These are phyloP conservation scores for Fragilaria crotonensis DNA, from an alignment of 108 stramenopile genomes.

Conservation along the genomic window DNA sequence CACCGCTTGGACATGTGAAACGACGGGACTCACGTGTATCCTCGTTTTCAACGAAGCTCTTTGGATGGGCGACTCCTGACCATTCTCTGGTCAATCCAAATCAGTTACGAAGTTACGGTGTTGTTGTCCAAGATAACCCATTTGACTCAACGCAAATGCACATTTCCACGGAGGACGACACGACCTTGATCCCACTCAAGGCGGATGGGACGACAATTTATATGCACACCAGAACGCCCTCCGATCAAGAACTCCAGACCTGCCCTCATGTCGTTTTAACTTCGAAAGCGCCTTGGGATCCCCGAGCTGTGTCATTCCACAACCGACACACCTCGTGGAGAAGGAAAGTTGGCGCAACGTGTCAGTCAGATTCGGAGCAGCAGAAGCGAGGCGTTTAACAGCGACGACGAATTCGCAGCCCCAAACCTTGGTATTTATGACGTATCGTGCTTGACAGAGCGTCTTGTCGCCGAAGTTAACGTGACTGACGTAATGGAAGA, in stretches of 20 bases:
- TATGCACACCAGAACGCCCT: not conserved
- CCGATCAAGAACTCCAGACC: not conserved
- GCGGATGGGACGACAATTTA: not conserved
- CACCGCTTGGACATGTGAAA: no score
- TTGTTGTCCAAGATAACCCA: conserved; percentile 2
- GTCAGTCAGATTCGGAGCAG: no score
- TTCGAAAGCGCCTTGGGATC: not conserved
- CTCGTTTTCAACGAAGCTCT: conserved; percentile 25
- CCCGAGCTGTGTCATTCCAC: no score
- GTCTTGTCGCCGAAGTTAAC: no score
- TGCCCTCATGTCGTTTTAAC: conserved; percentile 1
- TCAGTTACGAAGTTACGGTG: conserved; percentile 23
- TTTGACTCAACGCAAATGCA: not conserved
- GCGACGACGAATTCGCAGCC: no score
- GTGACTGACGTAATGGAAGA: not conserved
- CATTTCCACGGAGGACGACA: not conserved
- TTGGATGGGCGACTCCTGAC: conserved; percentile 5
- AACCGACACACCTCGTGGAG: no score
- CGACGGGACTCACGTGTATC: conserved; percentile 15
- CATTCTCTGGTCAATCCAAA: conserved; percentile 26
- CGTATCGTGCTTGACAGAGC: no score
- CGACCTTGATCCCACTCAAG: not conserved
- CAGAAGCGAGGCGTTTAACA: no score
- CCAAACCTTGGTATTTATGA: no score
- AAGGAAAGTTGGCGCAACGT: no score